A percentile compares a stretch with the other conserved stretches of the same genome.
Conservation (phyloP, 352 stramenopile genomes). For the Phytophthora sp. region DNA sequence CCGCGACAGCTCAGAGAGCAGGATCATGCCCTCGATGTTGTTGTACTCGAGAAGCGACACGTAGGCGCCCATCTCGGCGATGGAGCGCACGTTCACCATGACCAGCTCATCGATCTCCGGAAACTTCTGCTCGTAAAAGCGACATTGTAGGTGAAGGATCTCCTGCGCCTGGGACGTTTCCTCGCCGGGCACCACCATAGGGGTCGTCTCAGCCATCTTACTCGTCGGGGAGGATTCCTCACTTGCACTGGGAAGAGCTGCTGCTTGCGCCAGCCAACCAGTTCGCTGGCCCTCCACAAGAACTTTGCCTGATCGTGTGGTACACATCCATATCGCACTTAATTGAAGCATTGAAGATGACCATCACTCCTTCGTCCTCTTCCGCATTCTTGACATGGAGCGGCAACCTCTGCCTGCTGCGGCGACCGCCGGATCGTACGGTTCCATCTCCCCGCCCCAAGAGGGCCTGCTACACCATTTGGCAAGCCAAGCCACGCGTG, state of each 20-base stretch:
- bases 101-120: constrained; percentile 99
- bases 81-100: constrained; percentile 95
- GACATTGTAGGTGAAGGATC: constrained; percentile 84
- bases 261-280: constrained; percentile 19
- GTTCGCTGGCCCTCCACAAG: constrained; percentile 10
- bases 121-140: constrained; percentile 93
- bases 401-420: neutral
- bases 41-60: constrained; percentile 99
- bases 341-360: constrained; percentile 19
- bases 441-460: neutral
- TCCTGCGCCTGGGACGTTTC: constrained; percentile 63
- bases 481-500: neutral
- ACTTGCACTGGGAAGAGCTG: constrained; percentile 9
- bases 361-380: constrained; percentile 29
- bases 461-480: neutral
- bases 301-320: constrained; percentile 13
- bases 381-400: neutral
- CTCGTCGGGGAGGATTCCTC: constrained; percentile 25
- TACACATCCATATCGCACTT: constrained; percentile 23
- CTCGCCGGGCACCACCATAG: constrained; percentile 38
- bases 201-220: constrained; percentile 40
- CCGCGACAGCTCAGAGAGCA: constrained; percentile 98
- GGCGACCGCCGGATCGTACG: neutral
- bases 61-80: constrained; percentile 99
- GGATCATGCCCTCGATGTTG: constrained; percentile 99